Evolutionary conservation across 228 moss, liverwort and hornwort genomes (phyloP).

Genomic region (Sphagnum magellanicum): DNA sequence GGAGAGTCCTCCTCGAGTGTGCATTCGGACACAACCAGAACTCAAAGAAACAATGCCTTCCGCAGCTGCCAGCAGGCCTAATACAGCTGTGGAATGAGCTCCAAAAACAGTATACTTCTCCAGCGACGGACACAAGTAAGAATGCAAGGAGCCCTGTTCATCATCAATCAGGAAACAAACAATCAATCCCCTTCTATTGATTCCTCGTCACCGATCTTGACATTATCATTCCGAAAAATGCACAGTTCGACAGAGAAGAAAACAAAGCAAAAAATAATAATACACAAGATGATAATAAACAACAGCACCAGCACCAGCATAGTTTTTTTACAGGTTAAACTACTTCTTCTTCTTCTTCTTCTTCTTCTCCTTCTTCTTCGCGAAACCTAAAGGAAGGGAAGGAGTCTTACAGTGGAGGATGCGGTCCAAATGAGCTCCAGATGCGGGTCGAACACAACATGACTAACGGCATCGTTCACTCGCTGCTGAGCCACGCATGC

Average conservation of each 20-base stretch:
- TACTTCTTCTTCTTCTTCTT: no score
- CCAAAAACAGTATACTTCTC: constrained; percentile 61
- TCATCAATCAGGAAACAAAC: neutral
- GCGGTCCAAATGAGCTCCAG: constrained; percentile 63
- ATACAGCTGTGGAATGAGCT: constrained; percentile 47
- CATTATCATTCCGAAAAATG: neutral
- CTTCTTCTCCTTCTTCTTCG: no score
- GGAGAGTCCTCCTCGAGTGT: constrained; percentile 60
- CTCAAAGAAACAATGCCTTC: constrained; percentile 64
- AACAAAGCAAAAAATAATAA: no score
- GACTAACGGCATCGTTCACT: constrained; percentile 38
- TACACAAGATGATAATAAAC: no score
- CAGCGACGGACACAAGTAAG: constrained; percentile 56
- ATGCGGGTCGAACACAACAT: constrained; percentile 51
- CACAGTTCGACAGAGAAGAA: no score
- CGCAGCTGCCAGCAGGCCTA: constrained; percentile 55
- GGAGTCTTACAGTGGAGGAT: constrained; percentile 38
- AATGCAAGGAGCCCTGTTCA: constrained; percentile 63
- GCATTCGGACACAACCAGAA: constrained; percentile 58
- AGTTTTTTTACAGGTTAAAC: no score
- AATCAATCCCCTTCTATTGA: no score
- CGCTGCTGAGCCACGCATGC: constrained; percentile 56
- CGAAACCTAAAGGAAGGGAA: no score
- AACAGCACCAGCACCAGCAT: no score
- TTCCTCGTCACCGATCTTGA: neutral